These are phyloP conservation scores for Candida hungchunana DNA, from an alignment of 805 yeast genomes.

Conservation along the genomic window DNA sequence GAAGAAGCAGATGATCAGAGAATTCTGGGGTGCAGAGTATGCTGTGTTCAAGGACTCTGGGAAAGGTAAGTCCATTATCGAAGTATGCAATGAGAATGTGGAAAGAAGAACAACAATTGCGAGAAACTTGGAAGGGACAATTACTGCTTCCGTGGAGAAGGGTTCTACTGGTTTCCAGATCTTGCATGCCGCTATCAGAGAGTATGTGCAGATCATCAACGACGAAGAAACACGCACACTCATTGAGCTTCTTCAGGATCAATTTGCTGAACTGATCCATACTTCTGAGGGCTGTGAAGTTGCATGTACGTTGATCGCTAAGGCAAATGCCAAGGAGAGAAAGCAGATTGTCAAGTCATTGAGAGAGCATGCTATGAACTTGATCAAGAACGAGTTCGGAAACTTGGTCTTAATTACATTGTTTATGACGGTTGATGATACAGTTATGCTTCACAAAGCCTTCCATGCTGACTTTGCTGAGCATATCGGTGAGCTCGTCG, in stretches of 20 bases:
- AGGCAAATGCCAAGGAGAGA: slow-evolving; percentile 90
- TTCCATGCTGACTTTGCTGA: slow-evolving; percentile 57
- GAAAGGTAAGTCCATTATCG: slow-evolving; percentile 55
- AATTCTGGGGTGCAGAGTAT: slow-evolving; percentile 94
- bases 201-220: slow-evolving; percentile 69
- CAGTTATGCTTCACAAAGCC: slow-evolving; percentile 74
- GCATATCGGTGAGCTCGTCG: slow-evolving; percentile 48
- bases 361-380: slow-evolving; percentile 68
- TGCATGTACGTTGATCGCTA: slow-evolving; percentile 74
- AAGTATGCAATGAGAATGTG: slow-evolving; percentile 58
- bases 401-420: slow-evolving; percentile 73
- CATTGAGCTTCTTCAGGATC: slow-evolving; percentile 79
- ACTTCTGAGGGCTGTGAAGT: slow-evolving; percentile 94
- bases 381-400: slow-evolving; percentile 84
- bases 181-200: slow-evolving; percentile 93
- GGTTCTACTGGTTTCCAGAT: slow-evolving; percentile 96
- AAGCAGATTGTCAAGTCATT: slow-evolving; percentile 68
- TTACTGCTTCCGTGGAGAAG: slow-evolving; percentile 86
- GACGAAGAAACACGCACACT: slow-evolving; percentile 72
- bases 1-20: slow-evolving; percentile 86
- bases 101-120: slow-evolving; percentile 78
- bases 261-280: slow-evolving; percentile 91
- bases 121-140: slow-evolving; percentile 74
- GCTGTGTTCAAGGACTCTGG: slow-evolving; percentile 83
- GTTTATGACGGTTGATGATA: slow-evolving; percentile 89